Evolutionary conservation across 2,329 filamentous ascomycete species (phyloP), one percentile per base, ranked within the genome.

Genomic region (Venturia asperata): DNA sequence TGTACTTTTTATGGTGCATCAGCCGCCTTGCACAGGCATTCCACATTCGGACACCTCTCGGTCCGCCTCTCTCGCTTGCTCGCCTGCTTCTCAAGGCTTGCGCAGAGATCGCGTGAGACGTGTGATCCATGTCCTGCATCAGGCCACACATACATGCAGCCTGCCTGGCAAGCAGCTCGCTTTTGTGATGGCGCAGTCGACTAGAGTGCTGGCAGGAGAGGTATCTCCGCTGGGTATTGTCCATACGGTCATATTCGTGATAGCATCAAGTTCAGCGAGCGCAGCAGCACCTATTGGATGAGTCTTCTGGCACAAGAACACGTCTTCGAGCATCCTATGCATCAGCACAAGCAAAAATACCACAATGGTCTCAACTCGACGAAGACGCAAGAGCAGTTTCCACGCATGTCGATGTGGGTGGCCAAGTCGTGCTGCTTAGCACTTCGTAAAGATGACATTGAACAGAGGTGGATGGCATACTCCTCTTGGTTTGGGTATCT

Each of bases 91-190:
- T 5, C 3, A 64, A 58, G 52, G 30, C 49, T 60, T 56, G 52
- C 37, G 63, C 63, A 56, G 63, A 64, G 21, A 56, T 6, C 64
- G 47, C 49, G 64, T 65, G 61, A 64, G 61, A 64, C 27, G 64
- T 56, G 62, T 68, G 60, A 62, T 65, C 66, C 65, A 55, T 49
- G 60, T 60, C 63, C 49, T 67, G 58, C 61, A 62, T 68, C 58
- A 56, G 34, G 63, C 63, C 52, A 62, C 61, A 43, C 41, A 64
- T 63, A 55, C 34, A 58, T 19, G 27, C 45, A 55, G 66, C 65
- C 63, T 69, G 68, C 56, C 68, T 68, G 68, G 68, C 68, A 68
- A 66, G 66, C 68, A 69, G 67, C 47, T 66, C 64, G 64, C 45
- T 63, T 43, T 52, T 64, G 62, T 43, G 45, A 47, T 34, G 64